Conservation (phyloP, 345 rosid genomes). For the Cochlearia excelsa region DNA sequence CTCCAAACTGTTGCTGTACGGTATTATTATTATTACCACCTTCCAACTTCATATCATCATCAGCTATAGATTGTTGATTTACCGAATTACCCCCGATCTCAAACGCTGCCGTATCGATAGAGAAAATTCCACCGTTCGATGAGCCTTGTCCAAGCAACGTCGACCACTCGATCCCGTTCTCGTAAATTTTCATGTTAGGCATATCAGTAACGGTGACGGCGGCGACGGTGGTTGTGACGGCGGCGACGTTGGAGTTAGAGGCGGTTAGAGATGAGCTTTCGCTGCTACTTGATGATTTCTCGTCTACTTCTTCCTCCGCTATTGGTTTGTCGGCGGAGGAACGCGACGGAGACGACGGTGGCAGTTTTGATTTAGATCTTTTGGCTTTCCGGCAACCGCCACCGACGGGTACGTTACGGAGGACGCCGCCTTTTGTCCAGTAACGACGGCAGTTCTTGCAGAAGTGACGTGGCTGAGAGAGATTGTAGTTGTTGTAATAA, state of each 20-base stretch:
- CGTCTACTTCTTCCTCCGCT: conserved; percentile 12
- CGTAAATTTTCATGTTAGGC: conserved; percentile 32
- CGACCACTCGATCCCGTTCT: conserved; percentile 46
- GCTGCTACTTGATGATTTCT: conserved; percentile 55
- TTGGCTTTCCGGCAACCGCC: conserved; percentile 49
- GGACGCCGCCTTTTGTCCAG: conserved; percentile 99
- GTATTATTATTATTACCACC: conserved; percentile 20
- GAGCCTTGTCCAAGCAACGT: conserved; percentile 49
- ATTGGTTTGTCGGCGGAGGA: conserved; percentile 24
- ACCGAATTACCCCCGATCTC: conserved; percentile 39
- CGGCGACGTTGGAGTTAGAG: conserved; percentile 38
- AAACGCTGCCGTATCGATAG: conserved; percentile 49
- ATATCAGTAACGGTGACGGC: conserved; percentile 34
- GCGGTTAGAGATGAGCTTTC: conserved; percentile 85
- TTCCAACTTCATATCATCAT: conserved; percentile 33
- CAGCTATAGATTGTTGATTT: conserved; percentile 29
- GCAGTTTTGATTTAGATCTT: conserved; percentile 53
- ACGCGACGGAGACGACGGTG: background rate
- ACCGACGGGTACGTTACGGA: conserved; percentile 94
- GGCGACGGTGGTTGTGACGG: background rate
- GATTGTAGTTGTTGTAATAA: conserved; percentile 97
- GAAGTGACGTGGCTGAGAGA: conserved; percentile 98
- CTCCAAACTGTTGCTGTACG: conserved; percentile 39
- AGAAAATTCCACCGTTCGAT: conserved; percentile 60
- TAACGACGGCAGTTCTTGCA: conserved; percentile 94